Evolutionary conservation across 176 grass and related monocot genomes (phyloP), one percentile per base, ranked within the genome.

Genomic region (Carex cristatella): DNA sequence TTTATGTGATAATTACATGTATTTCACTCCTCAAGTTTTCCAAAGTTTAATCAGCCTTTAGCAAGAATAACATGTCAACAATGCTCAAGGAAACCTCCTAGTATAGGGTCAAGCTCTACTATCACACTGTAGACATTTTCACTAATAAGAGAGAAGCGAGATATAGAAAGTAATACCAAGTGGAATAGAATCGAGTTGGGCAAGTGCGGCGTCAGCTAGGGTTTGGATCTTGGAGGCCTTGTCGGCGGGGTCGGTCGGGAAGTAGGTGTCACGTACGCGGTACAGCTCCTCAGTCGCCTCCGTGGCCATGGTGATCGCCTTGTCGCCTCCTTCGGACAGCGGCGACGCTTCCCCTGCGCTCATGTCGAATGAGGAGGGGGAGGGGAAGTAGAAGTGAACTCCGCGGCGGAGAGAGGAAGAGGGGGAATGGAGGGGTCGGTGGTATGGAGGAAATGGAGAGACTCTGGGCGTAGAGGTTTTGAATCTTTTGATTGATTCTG

Each of bases 211-310:
- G 68, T 91, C 90, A 15, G 90, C 89, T 12, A 86, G 54, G 60
- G 90, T 53, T 51, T 86, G 90, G 59, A 97, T 90, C 27, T 82
- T 90, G 15, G 90, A 86, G 18, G 69, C 19, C 87, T 97, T 97
- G 63, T 97, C 89, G 10, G 70, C 60, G 48, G 87, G 90, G 84
- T 97, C 87, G 38, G 5, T 73, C 15, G 92, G 92, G 61, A 97
- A 97, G 82, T 88, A 94, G 5, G 88, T 97, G 84, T 97, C 94
- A 31, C 92, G 94, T 83, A 97, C 56, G 64, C 65, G 89, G 84
- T 97, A 97, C 32, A 97, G 71, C 69, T 97, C 92, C 16, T 92
- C 90, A 4, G 75, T 87, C 23, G 83, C 81, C 3, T 87, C 87
- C 44, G 68, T 75, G 1, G 81, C 89, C 42, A 81, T 66, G 79